Percentiles rank a stretch among this genome's conserved stretches.
Conservation (phyloP, 441 rosid species). For the Arabidopsis hybrid region DNA sequence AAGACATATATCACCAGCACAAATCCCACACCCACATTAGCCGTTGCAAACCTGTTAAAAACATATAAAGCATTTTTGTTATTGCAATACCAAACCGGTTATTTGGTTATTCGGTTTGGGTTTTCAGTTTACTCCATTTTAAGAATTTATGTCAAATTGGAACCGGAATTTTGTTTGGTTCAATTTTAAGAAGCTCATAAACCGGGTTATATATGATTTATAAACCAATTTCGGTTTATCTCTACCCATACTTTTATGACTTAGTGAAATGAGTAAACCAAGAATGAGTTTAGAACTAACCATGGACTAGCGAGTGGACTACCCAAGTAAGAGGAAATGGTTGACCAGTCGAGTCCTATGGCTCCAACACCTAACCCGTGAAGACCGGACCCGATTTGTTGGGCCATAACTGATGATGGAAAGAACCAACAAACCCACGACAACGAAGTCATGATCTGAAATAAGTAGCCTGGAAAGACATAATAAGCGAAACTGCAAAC, state of each 20-base stretch:
- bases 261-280: neutral
- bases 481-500: slow-evolving; percentile 86
- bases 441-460: slow-evolving; percentile 79
- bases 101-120: neutral
- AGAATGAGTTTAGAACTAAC: slow-evolving; percentile 41
- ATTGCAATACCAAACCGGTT: neutral
- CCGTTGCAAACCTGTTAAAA: slow-evolving; percentile 70
- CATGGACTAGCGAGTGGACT: slow-evolving; percentile 99
- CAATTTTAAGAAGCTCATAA: too few species aligned
- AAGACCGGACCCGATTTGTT: slow-evolving; percentile 91
- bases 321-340: slow-evolving; percentile 90
- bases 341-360: slow-evolving; percentile 88
- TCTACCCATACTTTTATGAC: neutral
- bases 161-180: neutral
- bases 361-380: slow-evolving; percentile 84
- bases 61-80: neutral
- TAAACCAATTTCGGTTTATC: neutral
- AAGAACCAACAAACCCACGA: slow-evolving; percentile 95
- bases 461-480: slow-evolving; percentile 85
- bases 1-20: slow-evolving; percentile 71
- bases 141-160: neutral
- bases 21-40: slow-evolving; percentile 86
- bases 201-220: neutral
- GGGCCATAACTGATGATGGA: slow-evolving; percentile 74
- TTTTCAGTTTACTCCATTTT: neutral